These are phyloP conservation scores for Sugiyamaella paludigena DNA, from an alignment of 1,139 yeast genomes.

Conservation along the genomic window DNA sequence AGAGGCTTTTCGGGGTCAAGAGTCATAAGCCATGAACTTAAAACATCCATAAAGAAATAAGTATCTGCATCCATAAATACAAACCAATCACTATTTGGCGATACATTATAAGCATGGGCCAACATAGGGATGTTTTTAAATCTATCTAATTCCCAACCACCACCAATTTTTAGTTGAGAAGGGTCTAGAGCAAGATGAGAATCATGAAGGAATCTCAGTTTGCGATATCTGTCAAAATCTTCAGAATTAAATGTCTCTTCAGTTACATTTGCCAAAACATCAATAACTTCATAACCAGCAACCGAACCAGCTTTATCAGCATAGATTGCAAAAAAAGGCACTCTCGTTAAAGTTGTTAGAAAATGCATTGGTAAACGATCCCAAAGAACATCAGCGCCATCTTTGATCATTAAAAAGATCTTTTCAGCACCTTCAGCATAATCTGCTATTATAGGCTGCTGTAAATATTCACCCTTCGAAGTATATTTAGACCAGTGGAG, in stretches of 20 bases:
- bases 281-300: slow-evolving; percentile 38
- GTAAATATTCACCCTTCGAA: slow-evolving; percentile 20
- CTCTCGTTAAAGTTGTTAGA: slow-evolving; percentile 36
- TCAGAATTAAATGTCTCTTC: slow-evolving; percentile 23
- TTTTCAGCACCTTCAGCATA: slow-evolving; percentile 28
- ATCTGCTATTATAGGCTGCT: slow-evolving; percentile 30
- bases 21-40: slow-evolving; percentile 29
- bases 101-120: slow-evolving; percentile 35
- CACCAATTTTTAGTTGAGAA: slow-evolving; percentile 21
- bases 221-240: slow-evolving; percentile 33
- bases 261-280: slow-evolving; percentile 34
- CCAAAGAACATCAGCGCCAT: slow-evolving; percentile 40
- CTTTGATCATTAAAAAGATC: slow-evolving; percentile 37
- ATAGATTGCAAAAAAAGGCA: slow-evolving; percentile 39
- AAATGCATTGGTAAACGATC: slow-evolving; percentile 39
- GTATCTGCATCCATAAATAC: slow-evolving; percentile 41
- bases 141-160: slow-evolving; percentile 40
- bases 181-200: slow-evolving; percentile 28
- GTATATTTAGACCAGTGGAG: slow-evolving; percentile 14
- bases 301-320: slow-evolving; percentile 35
- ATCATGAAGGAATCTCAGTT: slow-evolving; percentile 28
- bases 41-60: slow-evolving; percentile 33
- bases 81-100: slow-evolving; percentile 38
- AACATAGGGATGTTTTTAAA: slow-evolving; percentile 42
- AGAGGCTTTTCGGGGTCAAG: slow-evolving; percentile 29